Base-by-base conservation (phyloP, 2,329 filamentous ascomycete species). In the Metarhizium robertsii region DNA sequence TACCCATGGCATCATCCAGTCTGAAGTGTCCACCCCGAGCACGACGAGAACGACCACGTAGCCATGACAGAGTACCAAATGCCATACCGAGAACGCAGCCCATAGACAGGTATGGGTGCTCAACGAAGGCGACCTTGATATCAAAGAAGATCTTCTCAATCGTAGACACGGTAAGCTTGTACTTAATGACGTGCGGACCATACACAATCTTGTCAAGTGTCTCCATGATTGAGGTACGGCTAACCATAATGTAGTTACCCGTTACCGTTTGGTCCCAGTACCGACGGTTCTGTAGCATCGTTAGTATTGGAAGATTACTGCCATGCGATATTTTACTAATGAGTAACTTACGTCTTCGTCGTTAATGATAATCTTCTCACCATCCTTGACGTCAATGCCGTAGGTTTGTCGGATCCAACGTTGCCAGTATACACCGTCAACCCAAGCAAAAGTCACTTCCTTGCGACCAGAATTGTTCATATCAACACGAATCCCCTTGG, bases 381-480 rank as follows among this genome's bases (percentile, higher is more conserved):
- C 92, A 59, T 94, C 85, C 66, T 81, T 85, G 58, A 94, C 85
- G 63, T 95, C 88, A 62, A 97, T 87, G 54, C 92, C 92, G 66
- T 95, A 99, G 0, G 92, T 96, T n/a, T 87, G 92, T 62, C 87
- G 82, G 61, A 99, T 84, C 94, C 94, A 99, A 59, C 92, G 83
- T 71, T 97, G 92, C 94, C 94, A 99, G 71, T 97, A 97, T 7
- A 90, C 83, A 52, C 92, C 91, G 68, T 99, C 94, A 13, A 97
- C 90, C 94, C 94, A 99, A 13, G 94, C 94, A 71, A 99, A 99
- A 8, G 84, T 83, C 46, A 97, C 91, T 67, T 95, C 88, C 70
- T 92, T 95, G 63, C 87, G 86, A 66, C 91, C 85, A 53, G 90
- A 83, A 67, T 88, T 87, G 63, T 92, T 87, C 83, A 96, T 95